These are phyloP conservation scores for Annulohypoxylon bovei DNA, from an alignment of 495 filamentous ascomycete species.

Conservation along the genomic window DNA sequence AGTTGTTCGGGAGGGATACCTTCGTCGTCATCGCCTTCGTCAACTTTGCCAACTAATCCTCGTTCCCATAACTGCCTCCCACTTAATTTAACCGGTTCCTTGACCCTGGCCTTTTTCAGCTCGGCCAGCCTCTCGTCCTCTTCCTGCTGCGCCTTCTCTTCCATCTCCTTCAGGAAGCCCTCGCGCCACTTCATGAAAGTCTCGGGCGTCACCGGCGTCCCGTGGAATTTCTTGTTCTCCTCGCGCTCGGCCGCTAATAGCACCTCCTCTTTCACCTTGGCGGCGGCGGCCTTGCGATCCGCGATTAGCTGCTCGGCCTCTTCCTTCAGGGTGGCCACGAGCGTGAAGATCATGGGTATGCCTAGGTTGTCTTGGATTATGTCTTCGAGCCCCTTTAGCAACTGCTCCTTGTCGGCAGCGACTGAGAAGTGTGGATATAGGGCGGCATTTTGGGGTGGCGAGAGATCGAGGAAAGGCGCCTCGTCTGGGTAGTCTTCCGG, in stretches of 20 bases:
- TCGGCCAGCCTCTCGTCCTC: constrained; percentile 78
- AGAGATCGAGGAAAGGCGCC: constrained; percentile 80
- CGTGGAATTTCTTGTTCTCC: constrained; percentile 96
- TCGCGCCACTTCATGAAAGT: constrained; percentile 85
- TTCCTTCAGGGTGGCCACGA: constrained; percentile 88
- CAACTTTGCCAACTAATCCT: constrained; percentile 77
- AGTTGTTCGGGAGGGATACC: constrained; percentile 65
- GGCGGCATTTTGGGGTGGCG: constrained; percentile 72
- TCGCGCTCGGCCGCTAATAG: constrained; percentile 79
- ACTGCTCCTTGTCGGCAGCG: constrained; percentile 70
- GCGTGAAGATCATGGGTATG: constrained; percentile 97
- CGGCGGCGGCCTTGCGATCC: constrained; percentile 69
- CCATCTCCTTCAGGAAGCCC: constrained; percentile 80
- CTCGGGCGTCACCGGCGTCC: constrained; percentile 84
- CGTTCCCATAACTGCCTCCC: constrained; percentile 87
- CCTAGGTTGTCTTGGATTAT: constrained; percentile 90
- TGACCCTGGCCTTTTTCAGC: constrained; percentile 75
- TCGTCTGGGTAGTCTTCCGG: constrained; percentile 88
- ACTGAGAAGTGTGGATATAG: constrained; percentile 68
- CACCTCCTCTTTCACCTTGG: constrained; percentile 71
- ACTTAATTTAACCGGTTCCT: constrained; percentile 72
- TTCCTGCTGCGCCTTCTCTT: constrained; percentile 69
- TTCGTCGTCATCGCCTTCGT: constrained; percentile 73
- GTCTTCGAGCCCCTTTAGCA: constrained; percentile 73
- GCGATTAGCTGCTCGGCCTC: constrained; percentile 80